A percentile compares a stretch with the other conserved stretches of the same genome.
phyloP scores from a whole-genome alignment of 139 green algal genomes.

The Pleodorina starrii region DNA sequence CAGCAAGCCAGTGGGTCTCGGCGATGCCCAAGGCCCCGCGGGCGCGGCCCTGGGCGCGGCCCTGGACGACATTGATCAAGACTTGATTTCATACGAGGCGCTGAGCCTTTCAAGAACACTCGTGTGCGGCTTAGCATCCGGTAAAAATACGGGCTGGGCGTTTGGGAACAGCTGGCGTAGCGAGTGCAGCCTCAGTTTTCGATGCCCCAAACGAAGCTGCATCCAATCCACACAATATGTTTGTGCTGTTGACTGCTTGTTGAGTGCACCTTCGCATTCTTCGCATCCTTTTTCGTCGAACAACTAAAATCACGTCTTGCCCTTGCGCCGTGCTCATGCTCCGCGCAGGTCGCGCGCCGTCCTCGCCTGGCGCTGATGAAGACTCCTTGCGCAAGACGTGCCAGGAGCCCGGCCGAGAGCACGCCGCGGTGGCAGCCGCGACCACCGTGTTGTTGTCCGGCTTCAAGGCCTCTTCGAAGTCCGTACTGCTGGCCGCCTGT shows the following conservation, averaged over 20 bases:
- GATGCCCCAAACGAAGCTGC: neutral
- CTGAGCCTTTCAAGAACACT: neutral
- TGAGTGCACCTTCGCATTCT: neutral
- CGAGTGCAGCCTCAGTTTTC: neutral
- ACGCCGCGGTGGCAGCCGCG: neutral
- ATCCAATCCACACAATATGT: neutral
- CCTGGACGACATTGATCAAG: neutral
- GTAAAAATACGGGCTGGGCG: neutral
- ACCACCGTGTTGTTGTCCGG: neutral
- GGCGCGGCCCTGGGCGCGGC: too few relatives aligned
- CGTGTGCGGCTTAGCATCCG: neutral
- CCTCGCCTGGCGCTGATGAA: neutral
- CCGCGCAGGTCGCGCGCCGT: neutral
- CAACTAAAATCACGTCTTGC: neutral
- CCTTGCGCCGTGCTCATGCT: neutral
- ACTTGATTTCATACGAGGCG: neutral
- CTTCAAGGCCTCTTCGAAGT: neutral
- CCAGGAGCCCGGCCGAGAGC: neutral
- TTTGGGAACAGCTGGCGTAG: neutral
- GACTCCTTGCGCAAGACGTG: neutral
- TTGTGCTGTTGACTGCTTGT: neutral
- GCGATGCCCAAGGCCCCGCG: too few relatives aligned
- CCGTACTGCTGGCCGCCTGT: neutral
- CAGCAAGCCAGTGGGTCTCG: too few relatives aligned
- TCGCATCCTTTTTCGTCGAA: neutral